phyloP scores from a whole-genome alignment of 83 land plant genomes.

The Isoetes engelmannii region DNA sequence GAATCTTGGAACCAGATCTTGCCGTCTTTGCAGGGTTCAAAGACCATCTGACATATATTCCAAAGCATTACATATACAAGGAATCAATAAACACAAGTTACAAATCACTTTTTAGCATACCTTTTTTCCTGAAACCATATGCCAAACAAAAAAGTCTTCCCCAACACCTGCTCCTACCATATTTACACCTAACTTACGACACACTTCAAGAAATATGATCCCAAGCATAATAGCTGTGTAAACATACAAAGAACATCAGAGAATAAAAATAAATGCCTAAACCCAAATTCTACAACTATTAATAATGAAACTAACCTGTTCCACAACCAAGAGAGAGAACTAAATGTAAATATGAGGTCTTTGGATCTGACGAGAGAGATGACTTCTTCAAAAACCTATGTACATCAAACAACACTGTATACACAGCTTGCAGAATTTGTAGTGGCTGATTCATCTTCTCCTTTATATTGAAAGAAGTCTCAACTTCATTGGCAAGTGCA shows the following conservation, averaged over 20 bases:
- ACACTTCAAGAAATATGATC: constrained; percentile 57
- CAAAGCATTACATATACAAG: not conserved
- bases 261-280: no score
- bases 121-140: constrained; percentile 30
- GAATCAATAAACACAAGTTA: not conserved
- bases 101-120: constrained; percentile 20
- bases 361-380: constrained; percentile 33
- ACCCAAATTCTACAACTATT: not conserved
- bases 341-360: constrained; percentile 45
- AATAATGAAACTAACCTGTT: constrained; percentile 32
- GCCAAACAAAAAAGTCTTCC: constrained; percentile 61
- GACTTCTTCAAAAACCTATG: constrained; percentile 40
- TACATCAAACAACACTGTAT: constrained; percentile 40
- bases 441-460: constrained; percentile 37
- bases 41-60: constrained; percentile 17
- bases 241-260: not conserved
- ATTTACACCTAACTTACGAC: constrained; percentile 46
- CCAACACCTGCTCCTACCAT: constrained; percentile 49
- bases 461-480: constrained; percentile 41
- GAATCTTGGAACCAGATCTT: constrained; percentile 11
- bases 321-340: constrained; percentile 44
- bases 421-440: constrained; percentile 46
- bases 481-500: constrained; percentile 43
- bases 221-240: constrained; percentile 43
- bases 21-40: constrained; percentile 18